Evolutionary conservation across 176 grass and related monocot species (phyloP), one percentile per base, ranked within the genome.

Genomic region (Cenchrus fungigraminus): DNA sequence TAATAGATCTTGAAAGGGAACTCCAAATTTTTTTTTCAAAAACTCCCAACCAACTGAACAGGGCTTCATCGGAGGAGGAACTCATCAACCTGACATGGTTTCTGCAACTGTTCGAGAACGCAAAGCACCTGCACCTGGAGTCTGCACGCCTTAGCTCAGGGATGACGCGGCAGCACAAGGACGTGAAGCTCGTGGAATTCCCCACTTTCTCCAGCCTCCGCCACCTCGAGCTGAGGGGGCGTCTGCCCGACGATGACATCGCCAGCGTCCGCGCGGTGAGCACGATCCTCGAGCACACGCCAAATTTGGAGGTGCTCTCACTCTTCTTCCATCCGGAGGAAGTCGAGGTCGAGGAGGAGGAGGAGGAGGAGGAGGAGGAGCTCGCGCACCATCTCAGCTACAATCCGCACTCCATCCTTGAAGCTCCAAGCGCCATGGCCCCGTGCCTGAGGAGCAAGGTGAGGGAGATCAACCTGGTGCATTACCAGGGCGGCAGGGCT

Each of bases 241-340:
- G 44, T 5, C 75, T 72, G 1, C 75, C 43, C 8, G 4, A 15
- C 2, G 5, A 12, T 12, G 74, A 61, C 3, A 6, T 6, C 54
- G 2, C 14, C 42, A 10, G 0, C 1, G 12, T 65, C 17, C 8
- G 1, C 9, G 16, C 34, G 4, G 5, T 62, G 40, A 81, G n/a
- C 10, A 37, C 22, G 8, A 22, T 87, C 22, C 69, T 87, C n/a
- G 59, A 22, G 60, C 85, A 74, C 34, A 37, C 69, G 2, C 49
- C 69, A 0, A 87, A 67, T 32, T 15, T 81, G 10, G 22, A 74
- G 78, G 22, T 17, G 34, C n/a, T 87, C 6, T 81, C 37, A 8
- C 69, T 87, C 11, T 6, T 32, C 70, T 74, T 81, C 76, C 5
- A 79, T 32, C 13, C 59, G 3, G 3, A 61, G 0, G 12, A 58